These are phyloP conservation scores for Solidago caesia DNA, from an alignment of 129 eudicot genomes.

Conservation along the genomic window DNA sequence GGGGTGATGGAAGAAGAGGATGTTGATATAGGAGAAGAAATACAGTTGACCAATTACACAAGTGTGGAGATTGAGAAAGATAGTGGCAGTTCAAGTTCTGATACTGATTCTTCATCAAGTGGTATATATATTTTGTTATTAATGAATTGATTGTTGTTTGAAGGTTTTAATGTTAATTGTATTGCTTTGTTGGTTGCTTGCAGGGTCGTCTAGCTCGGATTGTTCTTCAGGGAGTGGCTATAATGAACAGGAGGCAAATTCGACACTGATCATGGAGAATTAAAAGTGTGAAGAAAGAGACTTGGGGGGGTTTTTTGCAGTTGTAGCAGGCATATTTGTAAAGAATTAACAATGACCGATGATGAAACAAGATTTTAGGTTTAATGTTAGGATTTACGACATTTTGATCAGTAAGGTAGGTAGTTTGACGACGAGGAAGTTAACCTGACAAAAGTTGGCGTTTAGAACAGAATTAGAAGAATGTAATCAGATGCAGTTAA, in stretches of 20 bases:
- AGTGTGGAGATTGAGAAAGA: slow-evolving; percentile 56
- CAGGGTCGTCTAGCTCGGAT: slow-evolving; percentile 25
- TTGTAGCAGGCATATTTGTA: slow-evolving; percentile 17
- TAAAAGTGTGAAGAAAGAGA: not conserved
- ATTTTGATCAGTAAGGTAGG: slow-evolving; percentile 1
- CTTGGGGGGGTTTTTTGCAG: slow-evolving; percentile 4
- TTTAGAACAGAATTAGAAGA: not conserved
- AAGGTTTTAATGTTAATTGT: not conserved
- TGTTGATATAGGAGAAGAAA: slow-evolving; percentile 64
- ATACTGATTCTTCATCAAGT: slow-evolving; percentile 47
- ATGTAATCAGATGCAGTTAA: slow-evolving; percentile 15
- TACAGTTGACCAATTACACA: slow-evolving; percentile 31
- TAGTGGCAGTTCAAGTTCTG: slow-evolving; percentile 45
- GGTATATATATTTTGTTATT: slow-evolving; percentile 29
- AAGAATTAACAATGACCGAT: slow-evolving; percentile 9
- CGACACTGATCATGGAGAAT: not conserved
- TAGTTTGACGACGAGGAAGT: not conserved
- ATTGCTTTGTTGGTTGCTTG: not conserved
- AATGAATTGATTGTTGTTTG: not conserved
- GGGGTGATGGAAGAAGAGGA: slow-evolving; percentile 49
- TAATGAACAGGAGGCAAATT: slow-evolving; percentile 21
- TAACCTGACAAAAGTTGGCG: not conserved
- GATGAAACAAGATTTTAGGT: slow-evolving; percentile 15
- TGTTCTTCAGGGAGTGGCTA: slow-evolving; percentile 19
- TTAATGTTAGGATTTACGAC: not conserved